Percentiles rank a stretch among this genome's conserved stretches.
phyloP scores from a whole-genome alignment of 176 grass and related monocot genomes.

The Luzula sylvatica region DNA sequence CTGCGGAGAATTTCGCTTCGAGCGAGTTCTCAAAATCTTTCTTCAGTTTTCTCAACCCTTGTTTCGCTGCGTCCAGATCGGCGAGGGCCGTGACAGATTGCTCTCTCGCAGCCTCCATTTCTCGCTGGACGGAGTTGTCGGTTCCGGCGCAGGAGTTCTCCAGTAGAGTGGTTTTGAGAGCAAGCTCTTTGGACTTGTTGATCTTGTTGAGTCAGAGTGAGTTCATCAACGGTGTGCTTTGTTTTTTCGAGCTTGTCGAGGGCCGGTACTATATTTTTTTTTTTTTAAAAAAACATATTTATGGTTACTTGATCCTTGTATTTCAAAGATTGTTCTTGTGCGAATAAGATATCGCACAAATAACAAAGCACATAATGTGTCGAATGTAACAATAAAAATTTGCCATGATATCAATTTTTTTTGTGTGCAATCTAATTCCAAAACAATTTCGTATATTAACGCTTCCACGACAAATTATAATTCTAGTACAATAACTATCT shows the following conservation, averaged over 20 bases:
- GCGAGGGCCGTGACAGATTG: conserved; percentile 59
- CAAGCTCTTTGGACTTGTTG: conserved; percentile 76
- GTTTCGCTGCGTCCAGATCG: conserved; percentile 83
- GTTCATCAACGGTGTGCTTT: conserved; percentile 63
- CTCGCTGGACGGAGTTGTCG: conserved; percentile 55
- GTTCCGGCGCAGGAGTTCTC: conserved; percentile 50
- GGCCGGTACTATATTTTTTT: too few relatives aligned
- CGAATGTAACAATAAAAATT: too few relatives aligned
- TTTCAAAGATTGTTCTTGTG: conserved; percentile 78
- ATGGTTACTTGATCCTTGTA: conserved; percentile 84
- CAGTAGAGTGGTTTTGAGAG: conserved; percentile 57
- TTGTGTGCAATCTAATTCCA: too few relatives aligned
- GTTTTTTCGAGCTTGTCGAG: conserved; percentile 75
- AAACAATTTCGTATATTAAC: too few relatives aligned
- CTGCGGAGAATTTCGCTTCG: conserved; percentile 63
- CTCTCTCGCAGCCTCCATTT: conserved; percentile 63
- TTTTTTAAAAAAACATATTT: too few relatives aligned
- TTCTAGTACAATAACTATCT: too few relatives aligned
- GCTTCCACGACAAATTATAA: too few relatives aligned
- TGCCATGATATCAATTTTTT: too few relatives aligned
- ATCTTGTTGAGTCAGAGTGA: conserved; percentile 56
- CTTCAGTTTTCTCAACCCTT: conserved; percentile 79
- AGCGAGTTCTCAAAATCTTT: conserved; percentile 88
- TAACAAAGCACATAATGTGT: too few relatives aligned
- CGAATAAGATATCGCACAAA: conserved; percentile 69